Base-by-base conservation (phyloP, 306 rosid species). In the Vachellia pachyceras region DNA sequence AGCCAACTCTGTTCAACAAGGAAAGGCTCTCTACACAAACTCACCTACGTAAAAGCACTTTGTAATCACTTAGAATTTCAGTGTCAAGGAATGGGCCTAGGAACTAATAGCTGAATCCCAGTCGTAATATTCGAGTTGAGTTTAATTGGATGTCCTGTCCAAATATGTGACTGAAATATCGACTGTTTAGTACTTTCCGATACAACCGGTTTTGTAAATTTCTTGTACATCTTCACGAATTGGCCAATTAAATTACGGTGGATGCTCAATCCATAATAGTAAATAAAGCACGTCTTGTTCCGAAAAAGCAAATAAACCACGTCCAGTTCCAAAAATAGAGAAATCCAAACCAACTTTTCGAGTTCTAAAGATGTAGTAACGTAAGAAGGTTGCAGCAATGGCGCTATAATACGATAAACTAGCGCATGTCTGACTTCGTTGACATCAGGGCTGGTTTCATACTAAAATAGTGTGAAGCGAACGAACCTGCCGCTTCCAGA, bases 81-180 rank as follows among this genome's bases (percentile, higher is more conserved):
- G 55, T 49, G 55, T 49, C 17, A 11, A 14, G 6, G 17, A 47
- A 47, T 13, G 54, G 6, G 18, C 14, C 55, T 49, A 14, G 7
- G 39, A 67, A 67, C 20, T 35, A 50, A 12, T 15, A 64, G 69
- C 44, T 2, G 11, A 65, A 60, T 79, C 55, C 58, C 69, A 67
- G 55, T 29, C 1, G 33, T 29, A 29, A 29, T 29, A 49, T 44
- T 25, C n/a, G 75, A 73, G 55, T 57, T 78, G 58, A 2, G 33
- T 52, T 11, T 79, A 60, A 49, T 77, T 80, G 83, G 81, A 86
- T 37, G 5, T 61, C 77, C 49, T 42, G 83, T 81, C 87, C 84
- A 77, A 84, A 7, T 80, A n/a, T 80, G 73, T 80, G 10, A 55
- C 54, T 76, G 60, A 72, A 63, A 20, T 72, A 49, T n/a, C 61